A percentile compares a stretch with the other conserved stretches of the same genome.
phyloP scores from a whole-genome alignment of 2,329 filamentous ascomycete species.

The Pyricularia sp. region DNA sequence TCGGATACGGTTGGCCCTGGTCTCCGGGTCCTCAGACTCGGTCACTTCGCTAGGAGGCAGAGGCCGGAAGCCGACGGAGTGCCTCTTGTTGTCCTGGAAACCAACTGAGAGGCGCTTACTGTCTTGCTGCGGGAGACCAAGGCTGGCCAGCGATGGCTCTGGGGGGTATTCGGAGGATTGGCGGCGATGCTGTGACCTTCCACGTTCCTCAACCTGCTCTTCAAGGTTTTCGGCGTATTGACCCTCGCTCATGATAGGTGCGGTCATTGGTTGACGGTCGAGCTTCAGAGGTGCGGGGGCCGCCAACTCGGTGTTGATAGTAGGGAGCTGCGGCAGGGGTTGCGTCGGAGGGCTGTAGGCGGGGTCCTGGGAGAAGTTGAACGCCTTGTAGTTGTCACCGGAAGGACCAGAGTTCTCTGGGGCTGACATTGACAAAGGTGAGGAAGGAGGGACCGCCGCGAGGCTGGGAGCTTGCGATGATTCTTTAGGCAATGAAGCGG shows the following conservation, averaged over 20 bases:
- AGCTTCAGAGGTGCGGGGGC: not conserved
- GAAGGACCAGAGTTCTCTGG: not conserved
- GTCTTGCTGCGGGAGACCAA: constrained; percentile 46
- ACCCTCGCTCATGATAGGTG: constrained; percentile 21
- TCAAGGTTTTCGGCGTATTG: constrained; percentile 13
- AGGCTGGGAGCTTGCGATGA: not conserved
- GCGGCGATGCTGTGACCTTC: constrained; percentile 13
- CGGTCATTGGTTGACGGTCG: constrained; percentile 7
- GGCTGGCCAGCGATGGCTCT: constrained; percentile 19
- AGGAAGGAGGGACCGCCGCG: constrained; percentile 14
- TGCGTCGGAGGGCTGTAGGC: constrained; percentile 8
- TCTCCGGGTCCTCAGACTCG: constrained; percentile 80
- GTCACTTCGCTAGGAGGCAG: constrained; percentile 76
- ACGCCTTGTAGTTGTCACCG: not conserved
- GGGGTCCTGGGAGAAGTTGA: constrained; percentile 5
- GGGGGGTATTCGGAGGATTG: constrained; percentile 17
- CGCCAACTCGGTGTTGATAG: constrained; percentile 2
- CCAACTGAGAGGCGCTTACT: constrained; percentile 55
- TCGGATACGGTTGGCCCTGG: constrained; percentile 89
- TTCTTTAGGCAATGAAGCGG: constrained; percentile 10
- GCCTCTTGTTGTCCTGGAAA: constrained; percentile 46
- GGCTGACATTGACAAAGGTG: not conserved
- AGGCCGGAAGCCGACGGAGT: constrained; percentile 71
- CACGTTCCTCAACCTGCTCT: constrained; percentile 11
- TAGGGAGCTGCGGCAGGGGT: constrained; percentile 2